Conservation (phyloP, 768 basidiomycete genomes). For the Auriscalpium vulgare region DNA sequence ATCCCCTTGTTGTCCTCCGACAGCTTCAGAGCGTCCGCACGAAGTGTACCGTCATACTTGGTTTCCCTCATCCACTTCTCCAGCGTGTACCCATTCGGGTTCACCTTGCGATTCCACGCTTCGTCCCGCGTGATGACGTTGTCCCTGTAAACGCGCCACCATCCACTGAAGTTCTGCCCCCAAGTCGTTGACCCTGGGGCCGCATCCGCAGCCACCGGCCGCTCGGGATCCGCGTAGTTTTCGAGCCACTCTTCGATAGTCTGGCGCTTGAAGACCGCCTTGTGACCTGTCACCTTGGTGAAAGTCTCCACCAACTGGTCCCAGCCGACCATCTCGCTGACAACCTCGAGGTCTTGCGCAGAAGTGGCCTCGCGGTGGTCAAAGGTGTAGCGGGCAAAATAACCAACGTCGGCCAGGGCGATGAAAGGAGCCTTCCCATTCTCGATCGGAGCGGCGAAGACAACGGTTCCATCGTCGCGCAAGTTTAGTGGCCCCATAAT, state of each 20-base stretch:
- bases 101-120: constrained; percentile 33
- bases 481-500: not conserved
- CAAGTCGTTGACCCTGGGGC: not conserved
- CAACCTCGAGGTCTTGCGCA: no score
- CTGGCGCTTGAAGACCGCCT: constrained; percentile 1
- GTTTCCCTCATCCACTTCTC: not conserved
- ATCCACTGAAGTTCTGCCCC: constrained; percentile 25
- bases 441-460: not conserved
- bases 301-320: not conserved
- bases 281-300: not conserved
- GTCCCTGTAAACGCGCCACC: constrained; percentile 37
- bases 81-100: constrained; percentile 28
- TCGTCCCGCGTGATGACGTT: constrained; percentile 35
- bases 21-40: not conserved
- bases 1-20: not conserved
- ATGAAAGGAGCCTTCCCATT: no score
- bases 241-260: constrained; percentile 18
- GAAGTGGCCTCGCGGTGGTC: no score
- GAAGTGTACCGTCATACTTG: not conserved
- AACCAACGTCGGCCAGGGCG: not conserved
- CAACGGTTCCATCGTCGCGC: not conserved
- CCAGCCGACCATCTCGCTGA: not conserved
- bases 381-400: not conserved
- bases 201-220: constrained; percentile 9
- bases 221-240: constrained; percentile 9